Evolutionary conservation across 768 basidiomycete species (phyloP), one percentile per base, ranked within the genome.

Genomic region (Agaricus sinodeliciosus): DNA sequence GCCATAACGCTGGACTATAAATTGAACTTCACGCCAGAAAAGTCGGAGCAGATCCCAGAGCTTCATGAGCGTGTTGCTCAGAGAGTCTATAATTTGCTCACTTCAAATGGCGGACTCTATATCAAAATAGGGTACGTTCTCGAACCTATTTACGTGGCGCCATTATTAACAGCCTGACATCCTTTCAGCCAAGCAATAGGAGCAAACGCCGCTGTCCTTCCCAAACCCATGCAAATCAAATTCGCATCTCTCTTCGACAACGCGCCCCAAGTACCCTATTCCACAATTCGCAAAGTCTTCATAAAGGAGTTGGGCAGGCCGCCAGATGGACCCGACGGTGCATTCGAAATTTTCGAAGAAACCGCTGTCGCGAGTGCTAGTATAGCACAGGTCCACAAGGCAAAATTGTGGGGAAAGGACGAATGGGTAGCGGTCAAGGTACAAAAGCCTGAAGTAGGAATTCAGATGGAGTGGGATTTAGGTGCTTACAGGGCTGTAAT

Each of bases 351-450:
- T 9, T 95, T 96, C 55, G 87, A 92, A 50, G 76, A 83, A 56
- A 63, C 77, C 2, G 85, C 94, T 0, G 71, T 90, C 0, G 94
- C 94, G 0, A 90, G 87, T 56, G 94, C 94, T 1, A 90, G 88
- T 59, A 86, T 97, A 53, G 94, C 94, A 0, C 94, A 96, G 64
- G 94, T 96, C 0, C 94, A 96, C 63, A 76, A 78, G 42, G 94
- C 94, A 4, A 76, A 74, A 48, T 59, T 77, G 13, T 74, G 77
- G 73, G 67, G 67, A 19, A 51, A 58, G 45, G 75, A 71, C 28
- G 71, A 78, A 34, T 86, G 85, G 80, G 93, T 97, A 1, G 94
- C 94, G 0, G 94, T 97, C 56, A 97, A 97, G 70, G 75, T 90
- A 18, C 92, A 96, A 71, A 95, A 94, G 61, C 92, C 91, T 2